Evolutionary conservation across 192 early-diverging fungal genomes (phyloP).

Genomic region (Coemansia sp.): DNA sequence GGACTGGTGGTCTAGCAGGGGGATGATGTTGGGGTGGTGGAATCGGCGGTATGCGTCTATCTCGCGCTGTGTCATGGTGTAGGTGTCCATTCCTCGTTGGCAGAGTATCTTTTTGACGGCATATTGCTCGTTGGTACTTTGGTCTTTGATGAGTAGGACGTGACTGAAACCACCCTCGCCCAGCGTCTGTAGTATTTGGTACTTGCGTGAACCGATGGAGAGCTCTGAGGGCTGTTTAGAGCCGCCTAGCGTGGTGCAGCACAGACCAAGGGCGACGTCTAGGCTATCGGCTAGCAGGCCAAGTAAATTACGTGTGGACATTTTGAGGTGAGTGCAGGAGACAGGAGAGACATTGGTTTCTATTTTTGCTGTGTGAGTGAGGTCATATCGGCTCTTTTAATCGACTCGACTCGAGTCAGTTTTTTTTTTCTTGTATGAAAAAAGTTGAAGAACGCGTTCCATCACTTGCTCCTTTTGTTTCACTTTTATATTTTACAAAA

Average conservation of each 20-base stretch:
- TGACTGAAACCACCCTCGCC: constrained; percentile 77
- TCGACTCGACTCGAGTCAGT: background rate
- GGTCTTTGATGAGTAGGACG: constrained; percentile 64
- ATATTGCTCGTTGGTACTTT: constrained; percentile 45
- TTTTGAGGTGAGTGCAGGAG: too few relatives aligned
- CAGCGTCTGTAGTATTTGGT: constrained; percentile 59
- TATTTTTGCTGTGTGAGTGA: too few relatives aligned
- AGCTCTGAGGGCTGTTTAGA: constrained; percentile 30
- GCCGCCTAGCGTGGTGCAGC: background rate
- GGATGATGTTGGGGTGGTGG: constrained; percentile 61
- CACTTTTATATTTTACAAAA: background rate
- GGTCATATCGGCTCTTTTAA: background rate
- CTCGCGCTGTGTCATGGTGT: constrained; percentile 64
- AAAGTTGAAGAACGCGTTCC: background rate
- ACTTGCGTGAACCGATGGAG: constrained; percentile 59
- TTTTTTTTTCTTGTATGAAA: background rate
- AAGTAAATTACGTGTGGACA: background rate
- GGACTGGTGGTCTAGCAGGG: constrained; percentile 11
- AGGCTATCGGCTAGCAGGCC: background rate
- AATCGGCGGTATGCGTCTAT: constrained; percentile 67
- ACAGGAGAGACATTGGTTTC: too few relatives aligned
- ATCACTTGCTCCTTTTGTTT: constrained; percentile 4
- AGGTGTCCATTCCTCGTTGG: constrained; percentile 58
- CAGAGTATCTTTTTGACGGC: constrained; percentile 72
- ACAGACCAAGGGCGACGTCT: background rate